phyloP scores from a whole-genome alignment of 805 yeast genomes.

The Millerago galiae region DNA sequence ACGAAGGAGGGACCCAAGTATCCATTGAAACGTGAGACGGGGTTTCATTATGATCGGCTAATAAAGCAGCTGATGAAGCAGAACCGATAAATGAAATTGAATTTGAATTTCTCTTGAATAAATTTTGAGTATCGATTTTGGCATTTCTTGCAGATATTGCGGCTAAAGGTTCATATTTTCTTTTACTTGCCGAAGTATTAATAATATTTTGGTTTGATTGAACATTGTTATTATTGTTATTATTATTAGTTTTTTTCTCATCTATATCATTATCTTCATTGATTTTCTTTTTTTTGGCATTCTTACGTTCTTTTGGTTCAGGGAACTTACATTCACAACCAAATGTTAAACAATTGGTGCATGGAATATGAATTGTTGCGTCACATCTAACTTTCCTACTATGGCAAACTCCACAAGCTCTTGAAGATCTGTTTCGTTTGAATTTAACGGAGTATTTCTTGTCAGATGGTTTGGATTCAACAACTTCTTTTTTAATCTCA shows the following conservation, averaged over 20 bases:
- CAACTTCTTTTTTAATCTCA: conserved; percentile 1
- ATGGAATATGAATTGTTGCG: conserved; percentile 50
- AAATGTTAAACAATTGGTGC: conserved; percentile 67
- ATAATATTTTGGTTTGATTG: conserved; percentile 11
- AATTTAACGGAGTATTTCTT: conserved; percentile 40
- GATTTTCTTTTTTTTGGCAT: conserved; percentile 22
- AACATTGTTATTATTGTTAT: conserved; percentile 1
- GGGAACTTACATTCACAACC: conserved; percentile 69
- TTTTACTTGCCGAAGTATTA: conserved; percentile 18
- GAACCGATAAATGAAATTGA: conserved; percentile 45
- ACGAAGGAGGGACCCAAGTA: conserved; percentile 21
- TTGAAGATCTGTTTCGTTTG: conserved; percentile 43
- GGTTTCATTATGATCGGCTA: conserved; percentile 15
- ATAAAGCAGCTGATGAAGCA: conserved; percentile 36
- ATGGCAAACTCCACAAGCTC: conserved; percentile 76
- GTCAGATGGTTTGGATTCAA: conserved; percentile 1
- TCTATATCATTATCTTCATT: conserved; percentile 1
- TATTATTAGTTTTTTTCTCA: neutral
- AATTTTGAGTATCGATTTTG: conserved; percentile 21
- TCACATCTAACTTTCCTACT: conserved; percentile 78
- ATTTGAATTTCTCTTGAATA: conserved; percentile 15
- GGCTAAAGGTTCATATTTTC: conserved; percentile 29
- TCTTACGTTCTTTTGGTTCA: conserved; percentile 42
- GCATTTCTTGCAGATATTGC: conserved; percentile 27
- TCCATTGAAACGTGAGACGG: conserved; percentile 34